Base-by-base conservation (phyloP, 306 rosid species). In the Dicorynia guianensis region DNA sequence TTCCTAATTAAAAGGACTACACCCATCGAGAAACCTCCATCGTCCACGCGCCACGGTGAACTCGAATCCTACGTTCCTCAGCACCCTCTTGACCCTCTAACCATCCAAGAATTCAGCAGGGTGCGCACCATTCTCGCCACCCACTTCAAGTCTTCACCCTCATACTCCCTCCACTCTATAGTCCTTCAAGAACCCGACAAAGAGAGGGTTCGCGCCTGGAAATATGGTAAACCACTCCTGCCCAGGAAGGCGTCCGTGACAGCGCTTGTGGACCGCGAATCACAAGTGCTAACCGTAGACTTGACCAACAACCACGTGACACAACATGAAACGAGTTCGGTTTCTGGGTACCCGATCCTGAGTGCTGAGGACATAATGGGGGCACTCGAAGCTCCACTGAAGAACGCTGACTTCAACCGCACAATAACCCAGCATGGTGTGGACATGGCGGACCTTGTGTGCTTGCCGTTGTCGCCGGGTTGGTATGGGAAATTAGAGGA, bases 21-120 rank as follows among this genome's bases (percentile, higher is more conserved):
- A 30, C 64, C 39, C 14, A 82, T 78, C 17, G 76, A 72, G 49
- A 69, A 79, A 36, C 75, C 42, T 10, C 58, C 76, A 1, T 19
- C 13, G 0, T 80, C 76, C 60, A 73, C 83, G 42, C 77, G 79
- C 79, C 86, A 8, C 67, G 83, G 9, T 6, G 8, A 52, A 49
- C 92, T 84, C 11, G 62, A 43, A 10, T 44, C 71, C 2, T 92
- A 88, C 63, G 65, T 58, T 12, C 96, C 97, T 30, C 90, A 38
- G 78, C 98, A 94, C 87, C 97, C 97, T 42, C 86, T 94, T 0
- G 98, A 94, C 80, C 98, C 96, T 19, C 67, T 94, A 48, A 94
- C 97, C 11, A 34, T 90, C 42, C 59, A 44, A n/a, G 98, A 94
- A 63, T 59, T 91, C 78, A 88, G 83, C 70, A 49, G 17, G 52